Evolutionary conservation across 129 eudicot genomes (phyloP), one percentile per base, ranked within the genome.

Genomic region (Logfia minima): DNA sequence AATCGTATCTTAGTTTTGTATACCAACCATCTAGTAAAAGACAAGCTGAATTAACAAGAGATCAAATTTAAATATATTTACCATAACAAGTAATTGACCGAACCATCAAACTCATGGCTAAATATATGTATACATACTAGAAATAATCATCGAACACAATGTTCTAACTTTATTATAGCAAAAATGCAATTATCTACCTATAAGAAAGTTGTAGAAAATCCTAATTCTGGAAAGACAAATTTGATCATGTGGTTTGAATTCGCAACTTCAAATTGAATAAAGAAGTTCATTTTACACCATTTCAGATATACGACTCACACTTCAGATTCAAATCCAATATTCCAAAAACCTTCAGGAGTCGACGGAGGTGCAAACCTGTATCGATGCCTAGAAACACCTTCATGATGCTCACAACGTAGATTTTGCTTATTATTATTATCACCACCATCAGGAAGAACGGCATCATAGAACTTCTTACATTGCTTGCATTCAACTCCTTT

Each of bases 261-360:
- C 9, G 14, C 26, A 58, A 58, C 8, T 6, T 17, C 26, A 58
- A 58, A 28, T 66, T 31, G 41, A 60, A 74, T 37, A 35, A 22
- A 18, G 18, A 14, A 48, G 18, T 48, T 61, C 72, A 45, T 6
- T 79, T 56, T 45, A 71, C 53, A 52, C 23, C 6, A 70, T 60
- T 55, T 48, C 55, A 48, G 17, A 75, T 21, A 52, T 51, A 23
- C 34, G 21, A 10, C 81, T 87, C 85, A 95, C 82, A 77, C 85
- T 84, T 95, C 99, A 76, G 99, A 88, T 70, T 95, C 99, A 82
- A 95, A 95, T 75, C 99, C 99, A 79, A 95, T 95, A 86, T 95
- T 88, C 99, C 99, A 95, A 79, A 91, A 95, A 21, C 99, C 99
- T 81, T 91, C 99, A 76, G 99, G 99, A 62, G 99, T 95, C 8